These are phyloP conservation scores for Sphaerulina musiva DNA, from an alignment of 2,329 filamentous ascomycete species.

Conservation along the genomic window DNA sequence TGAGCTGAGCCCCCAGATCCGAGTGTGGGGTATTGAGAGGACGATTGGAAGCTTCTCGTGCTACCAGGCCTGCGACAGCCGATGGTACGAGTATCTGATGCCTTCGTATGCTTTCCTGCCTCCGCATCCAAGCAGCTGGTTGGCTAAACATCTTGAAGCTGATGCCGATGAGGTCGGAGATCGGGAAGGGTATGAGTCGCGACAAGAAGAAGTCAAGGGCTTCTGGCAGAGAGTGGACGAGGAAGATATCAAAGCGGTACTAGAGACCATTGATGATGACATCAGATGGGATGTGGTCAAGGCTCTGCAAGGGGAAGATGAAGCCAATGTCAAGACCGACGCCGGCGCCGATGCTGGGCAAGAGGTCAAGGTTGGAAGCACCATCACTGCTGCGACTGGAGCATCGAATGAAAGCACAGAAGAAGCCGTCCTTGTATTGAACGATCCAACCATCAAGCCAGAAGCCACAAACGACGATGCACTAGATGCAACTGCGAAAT, in stretches of 20 bases:
- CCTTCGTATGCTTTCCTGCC: conserved; percentile 89
- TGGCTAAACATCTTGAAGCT: conserved; percentile 78
- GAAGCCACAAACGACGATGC: conserved; percentile 5
- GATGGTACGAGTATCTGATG: conserved; percentile 96
- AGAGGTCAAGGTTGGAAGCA: conserved; percentile 23
- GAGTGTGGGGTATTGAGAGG: conserved; percentile 87
- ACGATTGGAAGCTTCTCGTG: conserved; percentile 89
- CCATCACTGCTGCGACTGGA: conserved; percentile 5
- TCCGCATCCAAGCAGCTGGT: conserved; percentile 78
- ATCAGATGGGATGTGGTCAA: conserved; percentile 57
- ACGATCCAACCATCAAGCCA: conserved; percentile 17
- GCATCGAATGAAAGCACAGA: conserved; percentile 27
- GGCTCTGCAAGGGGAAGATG: conserved; percentile 47
- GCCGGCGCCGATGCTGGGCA: conserved; percentile 35
- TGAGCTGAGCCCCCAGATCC: conserved; percentile 76
- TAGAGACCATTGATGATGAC: conserved; percentile 56
- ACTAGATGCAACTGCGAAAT: conserved; percentile 2
- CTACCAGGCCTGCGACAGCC: conserved; percentile 89
- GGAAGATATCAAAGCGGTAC: conserved; percentile 65
- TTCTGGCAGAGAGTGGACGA: conserved; percentile 84
- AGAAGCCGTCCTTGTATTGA: conserved; percentile 30
- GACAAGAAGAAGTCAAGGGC: conserved; percentile 68
- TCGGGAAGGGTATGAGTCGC: conserved; percentile 58
- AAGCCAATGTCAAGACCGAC: conserved; percentile 30
- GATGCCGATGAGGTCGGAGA: conserved; percentile 66